phyloP scores from a whole-genome alignment of 2,329 filamentous ascomycete genomes.

The Dactylonectria macrodidyma region DNA sequence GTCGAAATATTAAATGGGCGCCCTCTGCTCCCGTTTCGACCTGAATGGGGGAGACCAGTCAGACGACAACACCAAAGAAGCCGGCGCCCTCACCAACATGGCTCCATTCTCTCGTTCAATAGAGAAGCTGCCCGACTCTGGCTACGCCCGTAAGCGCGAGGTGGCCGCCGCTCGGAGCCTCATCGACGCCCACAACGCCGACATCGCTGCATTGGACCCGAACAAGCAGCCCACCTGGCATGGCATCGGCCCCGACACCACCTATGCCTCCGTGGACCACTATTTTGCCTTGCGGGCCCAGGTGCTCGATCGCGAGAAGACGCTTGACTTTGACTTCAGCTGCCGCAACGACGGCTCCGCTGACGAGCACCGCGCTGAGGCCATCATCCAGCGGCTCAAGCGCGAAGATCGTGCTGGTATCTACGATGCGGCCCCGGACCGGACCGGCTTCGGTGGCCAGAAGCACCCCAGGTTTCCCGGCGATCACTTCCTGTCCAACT shows the following conservation, averaged over 20 bases:
- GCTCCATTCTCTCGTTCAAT: conserved; percentile 32
- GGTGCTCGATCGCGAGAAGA: conserved; percentile 52
- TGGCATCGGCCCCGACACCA: conserved; percentile 5
- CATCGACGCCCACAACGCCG: conserved; percentile 46
- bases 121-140: conserved; percentile 12
- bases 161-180: conserved; percentile 43
- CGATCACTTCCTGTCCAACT: conserved; percentile 73
- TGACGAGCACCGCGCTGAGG: conserved; percentile 56
- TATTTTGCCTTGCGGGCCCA: conserved; percentile 53
- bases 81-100: conserved; percentile 30
- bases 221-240: conserved; percentile 7
- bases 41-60: conserved; percentile 21
- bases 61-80: conserved; percentile 19
- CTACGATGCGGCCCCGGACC: conserved; percentile 52
- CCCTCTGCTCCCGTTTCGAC: conserved; percentile 45
- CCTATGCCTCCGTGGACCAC: conserved; percentile 35
- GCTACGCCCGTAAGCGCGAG: conserved; percentile 31
- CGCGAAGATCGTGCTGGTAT: conserved; percentile 53
- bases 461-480: conserved; percentile 61
- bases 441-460: conserved; percentile 60
- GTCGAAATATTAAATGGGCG: conserved; percentile 44
- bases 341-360: conserved; percentile 52
- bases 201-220: conserved; percentile 33
- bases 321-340: conserved; percentile 58
- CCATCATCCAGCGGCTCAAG: conserved; percentile 57